phyloP scores from a whole-genome alignment of 768 basidiomycete species.

The Tricholoma terreum region DNA sequence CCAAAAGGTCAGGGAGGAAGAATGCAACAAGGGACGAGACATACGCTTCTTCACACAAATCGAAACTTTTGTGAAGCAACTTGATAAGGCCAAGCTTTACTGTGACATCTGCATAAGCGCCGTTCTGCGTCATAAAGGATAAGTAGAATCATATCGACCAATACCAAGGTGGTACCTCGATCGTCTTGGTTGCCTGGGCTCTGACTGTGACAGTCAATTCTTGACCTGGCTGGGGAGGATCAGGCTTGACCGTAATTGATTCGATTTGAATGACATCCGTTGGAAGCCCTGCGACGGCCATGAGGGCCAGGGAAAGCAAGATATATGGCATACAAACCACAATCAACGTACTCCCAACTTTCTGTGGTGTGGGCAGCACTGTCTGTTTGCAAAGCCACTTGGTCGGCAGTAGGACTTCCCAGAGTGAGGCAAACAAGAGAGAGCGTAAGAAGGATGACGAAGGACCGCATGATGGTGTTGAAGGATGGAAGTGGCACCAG shows the following conservation, averaged over 20 bases:
- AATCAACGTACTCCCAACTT: conserved; percentile 67
- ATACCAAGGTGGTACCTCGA: conserved; percentile 53
- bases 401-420: conserved; percentile 18
- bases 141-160: neutral
- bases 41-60: conserved; percentile 93
- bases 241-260: conserved; percentile 73
- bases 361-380: conserved; percentile 32
- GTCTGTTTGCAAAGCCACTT: conserved; percentile 24
- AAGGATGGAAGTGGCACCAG: neutral
- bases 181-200: conserved; percentile 51
- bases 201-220: conserved; percentile 82
- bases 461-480: conserved; percentile 16
- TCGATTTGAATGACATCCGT: conserved; percentile 57
- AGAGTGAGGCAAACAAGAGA: conserved; percentile 17
- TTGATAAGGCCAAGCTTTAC: conserved; percentile 96
- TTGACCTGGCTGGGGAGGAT: conserved; percentile 86
- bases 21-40: conserved; percentile 29
- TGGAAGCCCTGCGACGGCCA: conserved; percentile 36
- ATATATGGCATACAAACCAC: conserved; percentile 54
- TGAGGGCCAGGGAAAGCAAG: neutral
- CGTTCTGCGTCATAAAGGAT: conserved; percentile 53
- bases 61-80: conserved; percentile 78
- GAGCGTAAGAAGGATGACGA: conserved; percentile 20
- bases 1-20: conserved; percentile 3
- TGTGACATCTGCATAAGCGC: conserved; percentile 82